These are phyloP conservation scores for Fragaria ananassa DNA, from an alignment of 306 rosid genomes.

Conservation along the genomic window DNA sequence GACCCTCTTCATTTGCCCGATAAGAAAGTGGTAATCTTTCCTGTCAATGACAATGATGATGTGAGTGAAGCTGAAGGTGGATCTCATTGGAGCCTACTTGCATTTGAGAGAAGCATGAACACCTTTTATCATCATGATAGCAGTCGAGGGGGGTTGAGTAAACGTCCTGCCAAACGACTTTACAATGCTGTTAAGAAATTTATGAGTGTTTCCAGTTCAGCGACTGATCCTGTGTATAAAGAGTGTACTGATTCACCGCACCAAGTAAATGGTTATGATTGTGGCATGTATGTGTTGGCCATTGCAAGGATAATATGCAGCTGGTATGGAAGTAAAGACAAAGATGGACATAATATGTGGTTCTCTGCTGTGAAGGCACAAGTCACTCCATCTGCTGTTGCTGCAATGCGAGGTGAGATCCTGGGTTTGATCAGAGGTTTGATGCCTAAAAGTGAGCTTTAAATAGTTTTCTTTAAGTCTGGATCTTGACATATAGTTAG, in stretches of 20 bases:
- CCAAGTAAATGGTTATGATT: slow-evolving; percentile 75
- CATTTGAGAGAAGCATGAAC: slow-evolving; percentile 52
- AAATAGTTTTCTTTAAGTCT: slow-evolving; percentile 8
- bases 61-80: slow-evolving; percentile 74
- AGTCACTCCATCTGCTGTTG: slow-evolving; percentile 52
- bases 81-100: slow-evolving; percentile 88
- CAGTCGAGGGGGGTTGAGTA: slow-evolving; percentile 33
- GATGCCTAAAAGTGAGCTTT: slow-evolving; percentile 43
- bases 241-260: slow-evolving; percentile 59
- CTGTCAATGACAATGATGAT: slow-evolving; percentile 71
- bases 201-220: slow-evolving; percentile 32
- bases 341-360: slow-evolving; percentile 46
- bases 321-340: slow-evolving; percentile 43
- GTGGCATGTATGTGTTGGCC: slow-evolving; percentile 78
- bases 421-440: slow-evolving; percentile 52
- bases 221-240: slow-evolving; percentile 33
- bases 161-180: slow-evolving; percentile 48
- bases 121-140: slow-evolving; percentile 80
- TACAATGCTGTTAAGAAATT: slow-evolving; percentile 50
- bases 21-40: slow-evolving; percentile 61
- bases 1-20: slow-evolving; percentile 64
- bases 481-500: background rate
- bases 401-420: slow-evolving; percentile 58
- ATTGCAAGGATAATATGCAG: slow-evolving; percentile 60
- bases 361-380: slow-evolving; percentile 53